Conservation (phyloP, 2,329 filamentous ascomycete genomes). For the Eutypa lata region DNA sequence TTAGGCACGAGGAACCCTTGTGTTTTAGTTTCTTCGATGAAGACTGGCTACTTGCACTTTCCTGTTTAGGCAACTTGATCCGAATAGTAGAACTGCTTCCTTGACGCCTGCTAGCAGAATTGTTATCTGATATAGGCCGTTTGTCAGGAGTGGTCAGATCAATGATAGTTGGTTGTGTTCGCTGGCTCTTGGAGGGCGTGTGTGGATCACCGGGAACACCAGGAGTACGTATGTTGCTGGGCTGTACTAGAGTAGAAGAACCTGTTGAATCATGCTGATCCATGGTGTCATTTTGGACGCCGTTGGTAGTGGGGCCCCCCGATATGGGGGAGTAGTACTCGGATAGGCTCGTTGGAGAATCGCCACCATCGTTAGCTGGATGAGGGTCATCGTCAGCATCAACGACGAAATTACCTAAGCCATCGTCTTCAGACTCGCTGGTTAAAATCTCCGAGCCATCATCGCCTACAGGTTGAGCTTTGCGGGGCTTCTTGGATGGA, state of each 20-base stretch:
- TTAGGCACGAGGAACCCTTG: slow-evolving; percentile 7
- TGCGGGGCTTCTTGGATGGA: slow-evolving; percentile 12
- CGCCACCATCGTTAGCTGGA: neutral
- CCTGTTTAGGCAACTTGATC: neutral
- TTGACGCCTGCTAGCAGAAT: neutral
- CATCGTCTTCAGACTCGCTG: slow-evolving; percentile 45
- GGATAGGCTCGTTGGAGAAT: slow-evolving; percentile 1
- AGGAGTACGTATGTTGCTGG: neutral
- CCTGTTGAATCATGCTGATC: neutral
- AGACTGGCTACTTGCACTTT: neutral
- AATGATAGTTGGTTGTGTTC: neutral
- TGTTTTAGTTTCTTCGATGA: neutral
- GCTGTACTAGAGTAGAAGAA: neutral
- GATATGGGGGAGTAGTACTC: neutral
- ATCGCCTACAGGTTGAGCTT: slow-evolving; percentile 15
- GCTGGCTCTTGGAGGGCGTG: neutral
- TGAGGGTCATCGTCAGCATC: slow-evolving; percentile 27
- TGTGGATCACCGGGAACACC: neutral
- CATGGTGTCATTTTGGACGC: neutral
- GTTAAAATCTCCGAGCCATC: slow-evolving; percentile 50
- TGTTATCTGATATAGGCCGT: neutral
- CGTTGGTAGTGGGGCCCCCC: neutral
- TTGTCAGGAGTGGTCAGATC: neutral
- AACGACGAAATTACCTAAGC: slow-evolving; percentile 47
- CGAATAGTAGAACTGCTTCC: neutral